Evolutionary conservation across 305 asterid genomes (phyloP), one percentile per base, ranked within the genome.

Genomic region (Striga hermonthica): DNA sequence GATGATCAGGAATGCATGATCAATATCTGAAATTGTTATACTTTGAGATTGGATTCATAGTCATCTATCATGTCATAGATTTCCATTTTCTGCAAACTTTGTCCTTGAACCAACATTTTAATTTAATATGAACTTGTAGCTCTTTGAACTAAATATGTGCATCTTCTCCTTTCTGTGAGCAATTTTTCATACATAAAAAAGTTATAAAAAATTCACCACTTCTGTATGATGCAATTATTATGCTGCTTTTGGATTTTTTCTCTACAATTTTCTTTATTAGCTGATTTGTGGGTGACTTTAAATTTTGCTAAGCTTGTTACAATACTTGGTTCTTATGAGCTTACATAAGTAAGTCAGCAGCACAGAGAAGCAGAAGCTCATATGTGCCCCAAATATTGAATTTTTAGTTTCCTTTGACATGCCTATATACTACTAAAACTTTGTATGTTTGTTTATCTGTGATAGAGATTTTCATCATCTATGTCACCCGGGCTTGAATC

Each of bases 381-480:
- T 15, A 48, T 70, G 47, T 52, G 48, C 64, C 52, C 1, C 50
- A 36, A 52, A 31, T 62, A 40, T 66, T 48, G 4, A 45, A 45
- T 47, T 39, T 41, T 49, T 67, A 47, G n/a, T 70, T 45, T 75
- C 54, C 47, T 35, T 65, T 58, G 40, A 53, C 53, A 57, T 36
- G 43, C 57, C 50, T 49, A 22, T 22, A 22, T 22, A 22, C 58
- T 35, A n/a, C 64, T 43, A 60, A 36, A 55, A 45, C 38, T 48
- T 64, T 35, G 44, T 47, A 54, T 10, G 0, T 6, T 4, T 52
- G 31, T 14, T 52, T 52, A 8, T 45, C 68, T 11, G 64, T 57
- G 43, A 55, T 41, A 39, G 44, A 67, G 58, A 65, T 44, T 57
- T 69, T 5, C 39, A 55, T 43, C 44, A 28, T 13, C 61, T 13